Conservation (phyloP, 768 basidiomycete species). For the Clathrus columnatus region DNA sequence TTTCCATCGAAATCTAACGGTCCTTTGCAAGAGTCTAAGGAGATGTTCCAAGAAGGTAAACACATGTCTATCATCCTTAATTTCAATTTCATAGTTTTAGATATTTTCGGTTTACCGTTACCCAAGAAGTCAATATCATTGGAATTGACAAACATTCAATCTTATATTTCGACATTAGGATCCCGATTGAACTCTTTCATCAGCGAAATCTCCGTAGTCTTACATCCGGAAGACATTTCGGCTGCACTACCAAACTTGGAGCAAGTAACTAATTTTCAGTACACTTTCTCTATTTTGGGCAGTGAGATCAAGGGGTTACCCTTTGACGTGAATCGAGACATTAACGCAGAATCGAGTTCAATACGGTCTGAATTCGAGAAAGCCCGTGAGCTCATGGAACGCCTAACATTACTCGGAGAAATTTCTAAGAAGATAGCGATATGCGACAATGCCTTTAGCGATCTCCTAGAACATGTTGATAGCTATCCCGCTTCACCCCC, state of each 20-base stretch:
- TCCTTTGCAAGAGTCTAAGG: not conserved
- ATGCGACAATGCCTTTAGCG: conserved; percentile 74
- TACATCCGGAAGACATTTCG: not conserved
- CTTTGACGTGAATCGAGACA: conserved; percentile 23
- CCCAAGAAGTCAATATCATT: not conserved
- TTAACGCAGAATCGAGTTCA: conserved; percentile 54
- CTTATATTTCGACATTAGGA: conserved; percentile 2
- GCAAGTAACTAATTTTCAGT: conserved; percentile 38
- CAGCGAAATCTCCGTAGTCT: not conserved
- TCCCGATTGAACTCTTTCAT: conserved; percentile 2
- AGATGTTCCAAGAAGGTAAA: not conserved
- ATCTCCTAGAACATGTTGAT: conserved; percentile 79
- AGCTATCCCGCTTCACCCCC: conserved; percentile 60
- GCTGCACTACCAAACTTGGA: conserved; percentile 41
- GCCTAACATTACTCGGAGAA: conserved; percentile 46
- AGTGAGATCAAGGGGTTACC: conserved; percentile 43
- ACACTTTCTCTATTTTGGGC: conserved; percentile 36
- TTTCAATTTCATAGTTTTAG: not conserved
- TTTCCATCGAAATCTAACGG: no score
- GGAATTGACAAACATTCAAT: not conserved
- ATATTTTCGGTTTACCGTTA: conserved; percentile 3
- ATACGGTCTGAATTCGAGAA: conserved; percentile 50
- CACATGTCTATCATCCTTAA: not conserved
- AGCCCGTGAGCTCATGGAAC: conserved; percentile 39
- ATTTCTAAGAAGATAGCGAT: conserved; percentile 38